Base-by-base conservation (phyloP, 1,139 yeast genomes). In the Kodamaea ohmeri region DNA sequence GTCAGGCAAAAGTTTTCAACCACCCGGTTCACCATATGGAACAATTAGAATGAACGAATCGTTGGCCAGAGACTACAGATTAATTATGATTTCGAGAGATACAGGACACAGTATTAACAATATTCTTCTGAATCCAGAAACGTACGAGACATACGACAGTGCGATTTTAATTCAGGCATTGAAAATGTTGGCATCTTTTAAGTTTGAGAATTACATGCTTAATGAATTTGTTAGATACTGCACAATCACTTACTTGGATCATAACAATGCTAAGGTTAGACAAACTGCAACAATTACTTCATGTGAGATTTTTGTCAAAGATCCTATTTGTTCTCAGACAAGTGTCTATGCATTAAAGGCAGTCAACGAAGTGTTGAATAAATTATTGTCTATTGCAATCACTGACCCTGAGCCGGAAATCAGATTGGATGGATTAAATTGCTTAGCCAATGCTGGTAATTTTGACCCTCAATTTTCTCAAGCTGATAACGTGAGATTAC, bases 381-480 rank as follows among this genome's bases (percentile, higher is more conserved):
- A 84, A 54, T 66, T 94, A 21, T 63, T 94, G 34, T 78, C 95
- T 0, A 75, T 88, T 4, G 88, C 95, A 2, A 84, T 92, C n/a
- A 86, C 97, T 0, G 99, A 94, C 51, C 88, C 96, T 0, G 73
- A 76, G 11, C 80, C 88, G 0, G 96, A 88, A 40, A 87, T 90
- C 32, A 68, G 99, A 40, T 64, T 84, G 11, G 90, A 86, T 44
- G 89, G 94, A 0, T 66, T 94, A 40, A 74, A 74, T 36, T 75
- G 92, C 34, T 66, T 94, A 33, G 67, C 63, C 5, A 58, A 61
- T 32, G 87, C 86, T 26, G 77, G 81, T 2, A 74, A 76, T 42
- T 84, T 92, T 53, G 97, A 92, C 53, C 88, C 96, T 0, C 98
- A 92, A 52, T 64, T 94, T 33, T 87, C 97, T 0, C 97, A 92